Percentiles rank a stretch among this genome's conserved stretches.
phyloP scores from a whole-genome alignment of 2,329 filamentous ascomycete genomes.

The Calonectria hongkongensis region DNA sequence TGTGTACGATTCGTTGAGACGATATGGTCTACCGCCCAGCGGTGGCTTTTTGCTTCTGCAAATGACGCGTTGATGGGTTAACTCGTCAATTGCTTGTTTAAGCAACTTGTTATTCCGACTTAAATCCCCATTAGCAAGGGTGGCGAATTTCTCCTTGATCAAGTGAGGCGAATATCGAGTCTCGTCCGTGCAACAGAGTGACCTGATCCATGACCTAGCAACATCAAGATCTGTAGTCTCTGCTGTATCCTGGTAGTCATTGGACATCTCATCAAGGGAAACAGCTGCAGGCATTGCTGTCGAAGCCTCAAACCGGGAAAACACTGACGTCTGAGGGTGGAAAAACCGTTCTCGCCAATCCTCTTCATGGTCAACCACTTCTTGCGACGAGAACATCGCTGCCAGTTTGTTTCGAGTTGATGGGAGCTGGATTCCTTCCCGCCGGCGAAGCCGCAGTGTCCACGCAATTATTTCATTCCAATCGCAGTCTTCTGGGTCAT shows the following conservation, averaged over 20 bases:
- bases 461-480: constrained; percentile 81
- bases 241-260: constrained; percentile 21
- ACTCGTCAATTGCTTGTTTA: constrained; percentile 67
- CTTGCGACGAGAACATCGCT: constrained; percentile 63
- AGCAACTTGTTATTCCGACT: constrained; percentile 66
- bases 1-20: constrained; percentile 76
- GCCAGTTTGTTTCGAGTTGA: constrained; percentile 66
- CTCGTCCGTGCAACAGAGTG: constrained; percentile 73
- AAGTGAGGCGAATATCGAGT: constrained; percentile 68
- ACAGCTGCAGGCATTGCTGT: constrained; percentile 68
- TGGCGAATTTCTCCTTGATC: constrained; percentile 71
- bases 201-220: constrained; percentile 76
- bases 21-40: constrained; percentile 76
- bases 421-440: constrained; percentile 70
- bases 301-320: constrained; percentile 73
- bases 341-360: constrained; percentile 77
- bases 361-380: constrained; percentile 57
- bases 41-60: constrained; percentile 76
- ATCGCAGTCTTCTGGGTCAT: constrained; percentile 79
- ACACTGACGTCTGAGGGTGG: constrained; percentile 71
- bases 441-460: constrained; percentile 73
- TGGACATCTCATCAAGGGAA: constrained; percentile 44
- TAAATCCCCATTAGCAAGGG: constrained; percentile 65
- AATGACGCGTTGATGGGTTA: constrained; percentile 72
- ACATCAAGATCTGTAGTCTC: constrained; percentile 61